Conservation (phyloP, 805 yeast species). For the Lipomyces starkeyi region DNA sequence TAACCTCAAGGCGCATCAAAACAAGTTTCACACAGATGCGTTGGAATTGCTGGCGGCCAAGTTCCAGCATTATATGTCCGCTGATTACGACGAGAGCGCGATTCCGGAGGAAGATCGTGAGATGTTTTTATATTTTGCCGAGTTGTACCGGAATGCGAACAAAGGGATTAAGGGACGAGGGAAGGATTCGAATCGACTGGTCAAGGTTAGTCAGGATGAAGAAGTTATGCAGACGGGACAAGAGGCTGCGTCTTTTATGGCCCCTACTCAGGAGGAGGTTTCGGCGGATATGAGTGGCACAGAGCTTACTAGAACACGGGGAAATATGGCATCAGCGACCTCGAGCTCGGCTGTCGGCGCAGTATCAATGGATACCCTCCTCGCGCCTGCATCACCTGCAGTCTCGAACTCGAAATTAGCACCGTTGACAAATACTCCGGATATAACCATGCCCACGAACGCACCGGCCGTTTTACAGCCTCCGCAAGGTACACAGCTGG, state of each 20-base stretch:
- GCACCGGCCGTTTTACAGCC: neutral
- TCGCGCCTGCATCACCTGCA: neutral
- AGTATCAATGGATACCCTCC: neutral
- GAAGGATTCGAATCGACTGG: constrained; percentile 48
- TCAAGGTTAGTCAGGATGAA: constrained; percentile 19
- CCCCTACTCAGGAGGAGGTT: neutral
- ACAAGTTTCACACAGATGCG: constrained; percentile 72
- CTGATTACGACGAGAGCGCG: constrained; percentile 42
- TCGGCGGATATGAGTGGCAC: neutral
- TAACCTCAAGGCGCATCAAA: constrained; percentile 91
- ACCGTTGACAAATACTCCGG: neutral
- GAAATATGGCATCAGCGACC: neutral
- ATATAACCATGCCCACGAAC: neutral
- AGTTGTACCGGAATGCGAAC: constrained; percentile 84
- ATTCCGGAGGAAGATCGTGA: constrained; percentile 70
- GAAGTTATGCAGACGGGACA: constrained; percentile 48
- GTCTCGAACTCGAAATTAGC: neutral
- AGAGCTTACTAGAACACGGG: neutral
- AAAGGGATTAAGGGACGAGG: constrained; percentile 94
- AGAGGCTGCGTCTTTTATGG: constrained; percentile 51
- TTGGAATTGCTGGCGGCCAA: constrained; percentile 67
- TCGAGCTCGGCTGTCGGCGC: neutral
- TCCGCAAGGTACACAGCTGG: neutral
- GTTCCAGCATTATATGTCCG: constrained; percentile 43
- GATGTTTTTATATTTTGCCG: constrained; percentile 75